These are phyloP conservation scores for Chlorophyllum brunneum DNA, from an alignment of 768 basidiomycete genomes.

Conservation along the genomic window DNA sequence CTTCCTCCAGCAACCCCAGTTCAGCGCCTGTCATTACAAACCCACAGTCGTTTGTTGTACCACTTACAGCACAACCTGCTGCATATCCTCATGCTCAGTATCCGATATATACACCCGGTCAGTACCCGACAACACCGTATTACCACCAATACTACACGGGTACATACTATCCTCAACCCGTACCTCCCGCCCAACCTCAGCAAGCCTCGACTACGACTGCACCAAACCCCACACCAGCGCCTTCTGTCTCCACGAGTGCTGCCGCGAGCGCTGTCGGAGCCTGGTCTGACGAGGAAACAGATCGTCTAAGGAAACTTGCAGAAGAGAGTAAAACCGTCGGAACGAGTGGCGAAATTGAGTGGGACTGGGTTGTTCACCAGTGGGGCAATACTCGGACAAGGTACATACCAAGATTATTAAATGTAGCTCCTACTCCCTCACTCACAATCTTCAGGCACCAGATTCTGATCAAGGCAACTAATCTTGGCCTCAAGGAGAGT, in stretches of 20 bases:
- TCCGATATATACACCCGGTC: constrained; percentile 35
- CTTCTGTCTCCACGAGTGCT: constrained; percentile 20
- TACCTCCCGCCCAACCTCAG: constrained; percentile 15
- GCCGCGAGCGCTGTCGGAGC: constrained; percentile 37
- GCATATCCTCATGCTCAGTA: constrained; percentile 43
- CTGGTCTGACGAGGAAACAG: constrained; percentile 78
- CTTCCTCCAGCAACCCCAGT: constrained; percentile 23
- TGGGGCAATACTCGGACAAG: constrained; percentile 75
- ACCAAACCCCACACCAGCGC: constrained; percentile 15
- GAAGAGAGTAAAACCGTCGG: constrained; percentile 56
- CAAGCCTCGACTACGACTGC: constrained; percentile 14
- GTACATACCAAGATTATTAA: constrained; percentile 29
- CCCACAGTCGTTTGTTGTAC: constrained; percentile 68
- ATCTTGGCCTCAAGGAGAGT: constrained; percentile 75
- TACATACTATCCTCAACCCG: constrained; percentile 17
- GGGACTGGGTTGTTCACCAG: constrained; percentile 73
- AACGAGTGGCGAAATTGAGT: constrained; percentile 62
- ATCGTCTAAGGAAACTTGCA: constrained; percentile 61
- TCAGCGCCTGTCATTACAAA: constrained; percentile 58
- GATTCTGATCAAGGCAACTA: constrained; percentile 77
- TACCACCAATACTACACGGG: constrained; percentile 48
- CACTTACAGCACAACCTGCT: constrained; percentile 49
- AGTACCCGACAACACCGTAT: constrained; percentile 62
- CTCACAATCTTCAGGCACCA: constrained; percentile 53
- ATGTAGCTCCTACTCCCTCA: background rate